Conservation (phyloP, 225 moss, liverwort and hornwort genomes). For the Physcomitrellopsis africana region DNA sequence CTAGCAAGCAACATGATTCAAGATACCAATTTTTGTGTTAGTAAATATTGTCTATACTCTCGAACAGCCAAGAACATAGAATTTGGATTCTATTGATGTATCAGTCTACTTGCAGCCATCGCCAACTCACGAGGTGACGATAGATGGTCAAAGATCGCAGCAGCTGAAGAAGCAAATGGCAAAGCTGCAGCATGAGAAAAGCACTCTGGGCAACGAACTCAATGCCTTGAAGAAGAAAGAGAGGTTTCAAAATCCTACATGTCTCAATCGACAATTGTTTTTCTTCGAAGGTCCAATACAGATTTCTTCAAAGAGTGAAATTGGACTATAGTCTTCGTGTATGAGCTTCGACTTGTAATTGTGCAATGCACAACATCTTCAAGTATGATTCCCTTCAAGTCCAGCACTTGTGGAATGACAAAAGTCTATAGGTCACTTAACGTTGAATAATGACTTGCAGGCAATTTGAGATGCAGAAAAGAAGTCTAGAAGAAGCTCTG, state of each 20-base stretch:
- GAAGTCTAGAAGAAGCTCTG: conserved; percentile 53
- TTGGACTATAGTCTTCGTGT: not conserved
- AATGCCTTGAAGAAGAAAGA: conserved; percentile 43
- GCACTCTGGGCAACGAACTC: conserved; percentile 39
- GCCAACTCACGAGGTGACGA: conserved; percentile 22
- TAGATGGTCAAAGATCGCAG: conserved; percentile 51
- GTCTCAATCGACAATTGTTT: not conserved
- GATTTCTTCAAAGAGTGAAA: not conserved
- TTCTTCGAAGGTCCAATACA: not conserved
- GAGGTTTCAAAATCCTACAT: conserved; percentile 23
- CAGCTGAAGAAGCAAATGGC: conserved; percentile 54
- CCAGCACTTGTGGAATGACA: not conserved
- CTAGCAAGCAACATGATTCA: not conserved
- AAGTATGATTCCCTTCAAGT: not conserved
- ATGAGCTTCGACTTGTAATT: not conserved
- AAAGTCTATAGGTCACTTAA: conserved; percentile 6
- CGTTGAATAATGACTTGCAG: conserved; percentile 28
- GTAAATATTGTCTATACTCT: not conserved
- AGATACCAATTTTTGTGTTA: not conserved
- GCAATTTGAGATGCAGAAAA: conserved; percentile 55
- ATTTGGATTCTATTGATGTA: not conserved
- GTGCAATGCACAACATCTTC: not conserved
- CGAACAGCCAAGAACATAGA: not conserved
- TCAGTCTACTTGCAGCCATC: conserved; percentile 21
- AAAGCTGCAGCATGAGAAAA: conserved; percentile 53